These are phyloP conservation scores for Ogataea ramenticola DNA, from an alignment of 805 yeast genomes.

Conservation along the genomic window DNA sequence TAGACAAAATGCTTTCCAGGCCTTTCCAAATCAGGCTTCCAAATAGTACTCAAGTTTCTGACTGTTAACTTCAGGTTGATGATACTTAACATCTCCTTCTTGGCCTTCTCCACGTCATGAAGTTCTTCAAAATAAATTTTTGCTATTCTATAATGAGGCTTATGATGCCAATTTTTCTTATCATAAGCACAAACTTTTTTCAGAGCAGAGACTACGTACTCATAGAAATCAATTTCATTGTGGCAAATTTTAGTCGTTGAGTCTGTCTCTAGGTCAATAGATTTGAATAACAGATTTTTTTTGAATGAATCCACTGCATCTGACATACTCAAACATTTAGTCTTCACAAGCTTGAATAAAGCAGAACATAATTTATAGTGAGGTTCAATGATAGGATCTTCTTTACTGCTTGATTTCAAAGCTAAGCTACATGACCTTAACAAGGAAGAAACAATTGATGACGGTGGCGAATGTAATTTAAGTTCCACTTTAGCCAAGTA, in stretches of 20 bases:
- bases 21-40: constrained; percentile 90
- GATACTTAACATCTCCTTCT: constrained; percentile 53
- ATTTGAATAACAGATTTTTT: constrained; percentile 26
- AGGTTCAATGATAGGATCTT: constrained; percentile 68
- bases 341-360: constrained; percentile 47
- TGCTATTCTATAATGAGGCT: constrained; percentile 70
- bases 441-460: constrained; percentile 33
- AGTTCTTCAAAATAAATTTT: constrained; percentile 49
- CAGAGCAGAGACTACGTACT: constrained; percentile 37
- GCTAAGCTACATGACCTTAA: constrained; percentile 39
- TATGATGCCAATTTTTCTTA: constrained; percentile 88
- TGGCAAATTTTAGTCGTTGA: constrained; percentile 8
- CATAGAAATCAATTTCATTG: constrained; percentile 26
- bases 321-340: constrained; percentile 24
- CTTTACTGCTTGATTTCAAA: constrained; percentile 26
- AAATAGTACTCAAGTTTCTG: constrained; percentile 71
- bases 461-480: constrained; percentile 31
- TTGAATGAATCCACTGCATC: constrained; percentile 34
- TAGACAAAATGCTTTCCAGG: constrained; percentile 91
- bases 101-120: constrained; percentile 46
- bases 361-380: constrained; percentile 59
- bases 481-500: constrained; percentile 50
- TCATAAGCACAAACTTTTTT: constrained; percentile 47
- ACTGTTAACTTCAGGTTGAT: constrained; percentile 60
- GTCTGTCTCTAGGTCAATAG: constrained; percentile 8